These are phyloP conservation scores for Beauveria sp. DNA, from an alignment of 2,329 filamentous ascomycete species.

Conservation along the genomic window DNA sequence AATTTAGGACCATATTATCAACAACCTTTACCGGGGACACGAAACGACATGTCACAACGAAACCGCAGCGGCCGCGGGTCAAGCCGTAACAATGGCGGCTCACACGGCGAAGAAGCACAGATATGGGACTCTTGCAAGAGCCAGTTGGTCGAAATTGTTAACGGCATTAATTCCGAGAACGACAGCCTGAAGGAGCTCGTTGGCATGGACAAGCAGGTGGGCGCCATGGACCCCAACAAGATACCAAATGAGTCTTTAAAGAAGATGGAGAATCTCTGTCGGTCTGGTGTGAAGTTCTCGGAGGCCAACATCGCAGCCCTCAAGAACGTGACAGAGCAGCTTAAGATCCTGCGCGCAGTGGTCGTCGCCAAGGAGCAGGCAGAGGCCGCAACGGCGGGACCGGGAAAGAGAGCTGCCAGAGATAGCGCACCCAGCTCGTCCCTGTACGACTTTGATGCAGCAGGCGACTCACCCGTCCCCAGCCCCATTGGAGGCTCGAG, in stretches of 20 bases:
- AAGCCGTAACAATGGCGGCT: slow-evolving; percentile 35
- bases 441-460: slow-evolving; percentile 38
- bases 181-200: slow-evolving; percentile 33
- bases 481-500: slow-evolving; percentile 29
- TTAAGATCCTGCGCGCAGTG: slow-evolving; percentile 35
- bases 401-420: slow-evolving; percentile 20
- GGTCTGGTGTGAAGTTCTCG: slow-evolving; percentile 34
- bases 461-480: slow-evolving; percentile 38
- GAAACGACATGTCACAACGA: slow-evolving; percentile 33
- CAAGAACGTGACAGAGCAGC: slow-evolving; percentile 33
- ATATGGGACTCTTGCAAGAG: slow-evolving; percentile 36
- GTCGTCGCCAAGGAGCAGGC: slow-evolving; percentile 36
- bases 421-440: slow-evolving; percentile 23
- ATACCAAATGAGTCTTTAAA: slow-evolving; percentile 30
- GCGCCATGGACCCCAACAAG: slow-evolving; percentile 30
- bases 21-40: neutral
- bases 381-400: slow-evolving; percentile 25
- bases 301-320: slow-evolving; percentile 31
- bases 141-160: slow-evolving; percentile 32
- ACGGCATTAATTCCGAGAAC: slow-evolving; percentile 34
- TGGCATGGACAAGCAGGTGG: slow-evolving; percentile 33
- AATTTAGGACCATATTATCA: slow-evolving; percentile 11
- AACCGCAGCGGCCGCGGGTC: slow-evolving; percentile 37
- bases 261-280: slow-evolving; percentile 35
- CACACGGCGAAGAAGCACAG: slow-evolving; percentile 36